Evolutionary conservation across 164 flowering plant genomes (phyloP).

Genomic region (Chimonanthus salicifolius): DNA sequence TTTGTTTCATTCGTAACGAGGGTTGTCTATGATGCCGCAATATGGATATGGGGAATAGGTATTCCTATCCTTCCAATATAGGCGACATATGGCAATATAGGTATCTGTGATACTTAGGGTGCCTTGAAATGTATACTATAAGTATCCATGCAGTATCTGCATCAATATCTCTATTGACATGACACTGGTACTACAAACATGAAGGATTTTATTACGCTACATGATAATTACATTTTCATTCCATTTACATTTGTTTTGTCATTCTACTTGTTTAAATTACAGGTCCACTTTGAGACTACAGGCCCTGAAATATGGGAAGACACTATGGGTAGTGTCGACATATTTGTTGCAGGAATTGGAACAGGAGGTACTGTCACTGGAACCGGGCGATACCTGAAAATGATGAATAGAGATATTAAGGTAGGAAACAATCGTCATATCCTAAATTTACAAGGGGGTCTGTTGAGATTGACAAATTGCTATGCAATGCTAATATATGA

Average conservation of each 20-base stretch:
- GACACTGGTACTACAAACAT: neutral
- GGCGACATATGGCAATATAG: neutral
- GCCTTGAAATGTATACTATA: neutral
- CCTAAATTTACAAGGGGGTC: too few relatives aligned
- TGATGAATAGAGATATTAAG: conserved; percentile 66
- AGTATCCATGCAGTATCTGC: neutral
- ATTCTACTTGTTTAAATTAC: conserved; percentile 22
- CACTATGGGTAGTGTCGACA: conserved; percentile 64
- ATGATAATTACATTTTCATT: neutral
- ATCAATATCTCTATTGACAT: neutral
- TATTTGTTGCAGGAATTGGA: conserved; percentile 75
- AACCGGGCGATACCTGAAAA: conserved; percentile 64
- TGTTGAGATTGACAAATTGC: too few relatives aligned
- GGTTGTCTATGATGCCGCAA: neutral
- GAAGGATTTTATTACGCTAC: neutral
- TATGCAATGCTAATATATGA: too few relatives aligned
- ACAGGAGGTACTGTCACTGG: conserved; percentile 84
- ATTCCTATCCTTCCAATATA: neutral
- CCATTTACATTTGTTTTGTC: neutral
- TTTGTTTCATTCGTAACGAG: neutral
- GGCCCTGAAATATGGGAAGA: conserved; percentile 96
- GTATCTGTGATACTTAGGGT: neutral
- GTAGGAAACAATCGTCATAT: conserved; percentile 16
- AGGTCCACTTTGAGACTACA: conserved; percentile 81
- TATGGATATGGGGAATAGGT: neutral